Conservation (phyloP, 148 eudicot species). For the Cornus kousa region DNA sequence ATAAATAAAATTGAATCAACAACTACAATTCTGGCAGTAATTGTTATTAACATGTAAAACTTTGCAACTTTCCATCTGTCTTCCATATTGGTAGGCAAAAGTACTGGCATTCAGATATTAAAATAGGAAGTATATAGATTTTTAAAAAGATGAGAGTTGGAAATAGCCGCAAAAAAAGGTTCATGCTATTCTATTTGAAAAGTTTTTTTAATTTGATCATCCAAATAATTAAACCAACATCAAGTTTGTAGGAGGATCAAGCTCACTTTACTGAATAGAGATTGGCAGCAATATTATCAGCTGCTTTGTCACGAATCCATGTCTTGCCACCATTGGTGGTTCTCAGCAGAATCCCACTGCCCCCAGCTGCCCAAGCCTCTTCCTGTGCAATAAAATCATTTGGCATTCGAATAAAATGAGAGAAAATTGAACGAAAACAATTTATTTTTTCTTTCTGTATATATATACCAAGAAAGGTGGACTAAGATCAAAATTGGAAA, state of each 20-base stretch:
- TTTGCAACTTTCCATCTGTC: background rate
- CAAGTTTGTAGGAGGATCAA: conserved; percentile 4
- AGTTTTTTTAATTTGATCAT: background rate
- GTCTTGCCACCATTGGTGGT: conserved; percentile 94
- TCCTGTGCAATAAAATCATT: conserved; percentile 41
- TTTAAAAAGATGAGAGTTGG: background rate
- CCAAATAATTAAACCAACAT: background rate
- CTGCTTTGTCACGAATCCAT: conserved; percentile 97
- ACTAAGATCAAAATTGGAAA: background rate
- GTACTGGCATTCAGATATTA: no score
- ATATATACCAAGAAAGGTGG: background rate
- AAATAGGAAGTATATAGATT: no score
- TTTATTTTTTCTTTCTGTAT: background rate
- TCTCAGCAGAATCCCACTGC: conserved; percentile 89
- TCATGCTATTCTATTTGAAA: background rate
- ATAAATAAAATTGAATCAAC: no score
- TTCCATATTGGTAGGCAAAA: no score
- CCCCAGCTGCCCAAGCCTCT: conserved; percentile 99
- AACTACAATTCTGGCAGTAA: background rate
- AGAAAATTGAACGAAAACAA: background rate
- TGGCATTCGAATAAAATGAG: background rate
- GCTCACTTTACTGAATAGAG: conserved; percentile 95
- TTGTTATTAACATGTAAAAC: background rate
- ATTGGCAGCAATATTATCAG: conserved; percentile 97
- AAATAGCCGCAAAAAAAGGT: background rate